These are phyloP conservation scores for Ganoderma sinense DNA, from an alignment of 1,284 basidiomycete genomes.

Conservation along the genomic window DNA sequence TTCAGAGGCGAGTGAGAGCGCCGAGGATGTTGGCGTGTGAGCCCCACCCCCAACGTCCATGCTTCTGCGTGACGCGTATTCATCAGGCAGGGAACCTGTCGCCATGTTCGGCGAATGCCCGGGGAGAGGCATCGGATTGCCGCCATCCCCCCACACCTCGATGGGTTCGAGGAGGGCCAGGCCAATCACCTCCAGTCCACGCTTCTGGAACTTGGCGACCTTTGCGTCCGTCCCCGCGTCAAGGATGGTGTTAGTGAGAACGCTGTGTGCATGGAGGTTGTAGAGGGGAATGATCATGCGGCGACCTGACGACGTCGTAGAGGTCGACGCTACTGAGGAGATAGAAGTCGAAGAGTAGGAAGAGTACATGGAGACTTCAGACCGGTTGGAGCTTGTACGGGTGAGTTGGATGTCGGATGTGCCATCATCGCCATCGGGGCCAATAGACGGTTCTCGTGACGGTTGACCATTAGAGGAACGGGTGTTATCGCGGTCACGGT, in stretches of 20 bases:
- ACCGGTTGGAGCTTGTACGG: conserved; percentile 52
- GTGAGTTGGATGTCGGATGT: conserved; percentile 39
- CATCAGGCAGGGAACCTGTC: conserved; percentile 29
- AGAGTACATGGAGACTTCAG: conserved; percentile 57
- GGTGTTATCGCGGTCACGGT: conserved; percentile 55
- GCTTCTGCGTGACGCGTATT: conserved; percentile 25
- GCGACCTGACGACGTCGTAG: conserved; percentile 56
- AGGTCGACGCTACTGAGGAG: conserved; percentile 53
- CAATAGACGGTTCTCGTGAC: conserved; percentile 46
- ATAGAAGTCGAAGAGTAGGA: conserved; percentile 56
- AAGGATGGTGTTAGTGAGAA: conserved; percentile 90
- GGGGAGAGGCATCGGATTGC: conserved; percentile 23
- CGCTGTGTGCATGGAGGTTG: conserved; percentile 92
- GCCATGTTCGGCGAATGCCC: conserved; percentile 22
- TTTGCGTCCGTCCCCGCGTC: conserved; percentile 96
- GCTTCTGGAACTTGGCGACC: conserved; percentile 89
- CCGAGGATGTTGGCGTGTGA: conserved; percentile 49
- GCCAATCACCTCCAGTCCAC: conserved; percentile 84
- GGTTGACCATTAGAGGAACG: conserved; percentile 42
- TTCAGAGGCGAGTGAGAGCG: conserved; percentile 46
- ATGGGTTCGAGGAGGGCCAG: conserved; percentile 82
- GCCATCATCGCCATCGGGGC: conserved; percentile 47
- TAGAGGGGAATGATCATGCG: conserved; percentile 92
- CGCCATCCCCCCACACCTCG: conserved; percentile 69
- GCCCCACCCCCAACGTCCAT: conserved; percentile 23